phyloP scores from a whole-genome alignment of 2,329 filamentous ascomycete species.

The Alternaria angustiovoidea region DNA sequence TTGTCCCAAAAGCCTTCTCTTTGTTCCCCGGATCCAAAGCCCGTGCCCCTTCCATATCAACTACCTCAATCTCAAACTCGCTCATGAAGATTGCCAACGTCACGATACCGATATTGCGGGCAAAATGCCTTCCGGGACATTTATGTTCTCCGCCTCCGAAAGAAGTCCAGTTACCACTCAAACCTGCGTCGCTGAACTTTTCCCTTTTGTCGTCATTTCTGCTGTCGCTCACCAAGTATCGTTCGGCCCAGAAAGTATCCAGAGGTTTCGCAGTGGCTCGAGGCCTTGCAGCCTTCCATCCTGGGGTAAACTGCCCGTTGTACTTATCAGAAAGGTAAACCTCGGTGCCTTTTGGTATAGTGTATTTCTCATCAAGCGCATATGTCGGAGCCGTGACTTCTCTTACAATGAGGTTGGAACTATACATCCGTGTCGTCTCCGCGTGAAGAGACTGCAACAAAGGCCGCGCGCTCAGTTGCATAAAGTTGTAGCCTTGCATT shows the following conservation, averaged over 20 bases:
- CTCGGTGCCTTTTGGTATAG: conserved; percentile 15
- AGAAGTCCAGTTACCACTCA: conserved; percentile 22
- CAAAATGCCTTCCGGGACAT: conserved; percentile 28
- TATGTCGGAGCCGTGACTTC: conserved; percentile 14
- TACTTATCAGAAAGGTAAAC: conserved; percentile 20
- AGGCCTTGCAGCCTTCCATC: conserved; percentile 7
- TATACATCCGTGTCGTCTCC: conserved; percentile 22
- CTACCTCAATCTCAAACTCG: conserved; percentile 12
- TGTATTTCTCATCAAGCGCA: conserved; percentile 23
- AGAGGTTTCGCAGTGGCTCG: conserved; percentile 10
- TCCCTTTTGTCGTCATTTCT: not conserved
- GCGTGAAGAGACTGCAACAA: conserved; percentile 27
- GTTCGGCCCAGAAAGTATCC: conserved; percentile 23
- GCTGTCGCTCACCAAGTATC: conserved; percentile 11
- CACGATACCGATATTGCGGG: conserved; percentile 24
- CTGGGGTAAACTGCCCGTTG: conserved; percentile 13
- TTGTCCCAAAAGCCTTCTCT: conserved; percentile 11
- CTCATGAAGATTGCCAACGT: conserved; percentile 17
- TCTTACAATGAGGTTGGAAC: conserved; percentile 13
- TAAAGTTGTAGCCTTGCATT: conserved; percentile 11
- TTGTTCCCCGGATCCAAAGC: conserved; percentile 2
- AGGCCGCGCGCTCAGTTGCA: conserved; percentile 18
- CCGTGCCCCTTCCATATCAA: not conserved
- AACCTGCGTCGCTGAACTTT: conserved; percentile 24
- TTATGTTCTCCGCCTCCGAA: conserved; percentile 30